Evolutionary conservation across 495 filamentous ascomycete species (phyloP).

Genomic region (Lepidopterella palustris): DNA sequence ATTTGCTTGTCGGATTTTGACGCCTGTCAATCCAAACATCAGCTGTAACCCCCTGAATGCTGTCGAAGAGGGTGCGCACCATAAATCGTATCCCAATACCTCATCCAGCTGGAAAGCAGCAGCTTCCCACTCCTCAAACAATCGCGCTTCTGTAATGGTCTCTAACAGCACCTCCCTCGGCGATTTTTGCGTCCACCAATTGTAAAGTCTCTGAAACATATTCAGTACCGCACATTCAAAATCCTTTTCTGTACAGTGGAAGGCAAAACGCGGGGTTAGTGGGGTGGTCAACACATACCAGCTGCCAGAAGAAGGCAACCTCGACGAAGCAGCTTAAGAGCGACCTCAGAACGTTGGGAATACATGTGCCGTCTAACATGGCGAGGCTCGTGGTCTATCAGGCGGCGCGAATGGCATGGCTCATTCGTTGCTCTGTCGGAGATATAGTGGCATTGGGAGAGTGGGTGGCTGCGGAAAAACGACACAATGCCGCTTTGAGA

Average conservation of each 20-base stretch:
- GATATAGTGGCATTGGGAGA: slow-evolving; percentile 13
- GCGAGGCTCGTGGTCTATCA: slow-evolving; percentile 6
- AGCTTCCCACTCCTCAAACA: slow-evolving; percentile 79
- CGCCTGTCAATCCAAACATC: slow-evolving; percentile 46
- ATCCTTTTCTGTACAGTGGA: too few relatives aligned
- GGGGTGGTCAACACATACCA: slow-evolving; percentile 24
- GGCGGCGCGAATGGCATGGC: slow-evolving; percentile 12
- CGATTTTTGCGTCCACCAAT: slow-evolving; percentile 50
- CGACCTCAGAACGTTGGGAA: slow-evolving; percentile 18
- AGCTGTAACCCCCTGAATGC: neutral
- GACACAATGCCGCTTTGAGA: slow-evolving; percentile 3
- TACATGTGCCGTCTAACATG: slow-evolving; percentile 14
- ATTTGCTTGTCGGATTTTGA: slow-evolving; percentile 68
- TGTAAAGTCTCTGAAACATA: slow-evolving; percentile 46
- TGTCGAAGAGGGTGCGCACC: slow-evolving; percentile 44
- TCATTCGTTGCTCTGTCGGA: slow-evolving; percentile 19
- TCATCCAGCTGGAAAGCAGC: slow-evolving; percentile 74
- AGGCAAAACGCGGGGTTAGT: too few relatives aligned
- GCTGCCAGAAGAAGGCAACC: slow-evolving; percentile 36
- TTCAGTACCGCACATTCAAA: slow-evolving; percentile 1
- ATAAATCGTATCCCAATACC: slow-evolving; percentile 69
- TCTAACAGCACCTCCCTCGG: slow-evolving; percentile 50
- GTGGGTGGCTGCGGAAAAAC: neutral
- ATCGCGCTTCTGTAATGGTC: slow-evolving; percentile 53
- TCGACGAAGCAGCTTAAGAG: slow-evolving; percentile 29